Conservation (phyloP, 2,329 filamentous ascomycete species). For the Albifimbria verrucaria region DNA sequence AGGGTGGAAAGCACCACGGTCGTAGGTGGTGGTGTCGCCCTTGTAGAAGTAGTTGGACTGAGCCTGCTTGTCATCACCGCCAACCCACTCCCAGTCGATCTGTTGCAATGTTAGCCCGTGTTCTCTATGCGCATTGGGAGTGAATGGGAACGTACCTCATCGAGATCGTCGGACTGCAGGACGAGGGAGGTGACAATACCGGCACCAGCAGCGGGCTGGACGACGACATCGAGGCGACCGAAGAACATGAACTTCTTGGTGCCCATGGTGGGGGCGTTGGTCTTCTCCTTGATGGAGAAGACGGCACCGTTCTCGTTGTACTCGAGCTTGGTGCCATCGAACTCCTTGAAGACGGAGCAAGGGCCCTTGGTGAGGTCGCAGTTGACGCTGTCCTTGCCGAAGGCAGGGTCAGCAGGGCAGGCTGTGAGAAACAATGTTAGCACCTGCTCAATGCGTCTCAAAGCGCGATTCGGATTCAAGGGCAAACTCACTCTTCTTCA, state of each 20-base stretch:
- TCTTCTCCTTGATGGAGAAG: slow-evolving; percentile 65
- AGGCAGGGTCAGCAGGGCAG: slow-evolving; percentile 73
- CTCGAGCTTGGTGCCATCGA: slow-evolving; percentile 43
- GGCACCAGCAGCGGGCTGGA: slow-evolving; percentile 74
- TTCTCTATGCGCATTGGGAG: not conserved
- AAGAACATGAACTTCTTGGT: slow-evolving; percentile 95
- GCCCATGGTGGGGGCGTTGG: slow-evolving; percentile 68
- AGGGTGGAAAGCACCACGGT: slow-evolving; percentile 63
- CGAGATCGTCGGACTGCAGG: slow-evolving; percentile 83
- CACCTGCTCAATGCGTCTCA: not conserved
- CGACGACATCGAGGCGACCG: slow-evolving; percentile 74
- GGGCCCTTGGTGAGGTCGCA: slow-evolving; percentile 77
- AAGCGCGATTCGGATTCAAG: not conserved
- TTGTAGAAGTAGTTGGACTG: slow-evolving; percentile 87
- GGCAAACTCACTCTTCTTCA: slow-evolving; percentile 42
- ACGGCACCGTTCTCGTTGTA: slow-evolving; percentile 49
- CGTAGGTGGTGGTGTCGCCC: slow-evolving; percentile 66
- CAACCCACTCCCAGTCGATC: slow-evolving; percentile 97
- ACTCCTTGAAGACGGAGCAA: slow-evolving; percentile 51
- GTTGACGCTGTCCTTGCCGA: slow-evolving; percentile 53
- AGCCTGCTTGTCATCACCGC: slow-evolving; percentile 67
- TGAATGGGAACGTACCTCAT: slow-evolving; percentile 37
- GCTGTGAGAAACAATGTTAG: slow-evolving; percentile 26
- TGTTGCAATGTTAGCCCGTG: slow-evolving; percentile 30
- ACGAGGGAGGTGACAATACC: slow-evolving; percentile 91